Evolutionary conservation across 2,329 filamentous ascomycete species (phyloP).

Genomic region (Trichoderma sp.): DNA sequence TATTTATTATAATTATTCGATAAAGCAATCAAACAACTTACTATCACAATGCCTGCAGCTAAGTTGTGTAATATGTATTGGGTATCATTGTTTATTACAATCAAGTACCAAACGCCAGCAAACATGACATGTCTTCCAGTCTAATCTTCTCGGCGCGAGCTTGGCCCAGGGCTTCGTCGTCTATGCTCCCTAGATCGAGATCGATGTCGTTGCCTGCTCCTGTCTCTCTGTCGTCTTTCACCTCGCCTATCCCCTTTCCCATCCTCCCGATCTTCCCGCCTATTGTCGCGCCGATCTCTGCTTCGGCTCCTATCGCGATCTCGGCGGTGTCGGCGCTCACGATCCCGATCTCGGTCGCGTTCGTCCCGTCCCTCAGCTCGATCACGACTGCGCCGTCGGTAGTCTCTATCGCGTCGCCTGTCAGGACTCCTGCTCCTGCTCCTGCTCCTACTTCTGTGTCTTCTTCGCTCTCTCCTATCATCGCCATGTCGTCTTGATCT

Average conservation of each 20-base stretch:
- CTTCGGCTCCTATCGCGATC: conserved; percentile 20
- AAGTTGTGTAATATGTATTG: too few relatives aligned
- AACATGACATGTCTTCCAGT: background rate
- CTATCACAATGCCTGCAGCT: too few relatives aligned
- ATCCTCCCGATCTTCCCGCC: background rate
- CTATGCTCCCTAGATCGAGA: conserved; percentile 26
- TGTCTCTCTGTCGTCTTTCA: conserved; percentile 13
- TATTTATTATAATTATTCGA: too few relatives aligned
- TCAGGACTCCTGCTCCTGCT: conserved; percentile 34
- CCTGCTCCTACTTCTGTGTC: conserved; percentile 33
- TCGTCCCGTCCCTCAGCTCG: conserved; percentile 19
- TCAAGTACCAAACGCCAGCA: background rate
- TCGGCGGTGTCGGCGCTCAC: conserved; percentile 13
- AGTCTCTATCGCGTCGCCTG: conserved; percentile 22
- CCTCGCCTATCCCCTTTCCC: background rate
- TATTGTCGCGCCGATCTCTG: conserved; percentile 9
- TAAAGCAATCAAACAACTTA: too few relatives aligned
- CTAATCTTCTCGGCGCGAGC: conserved; percentile 12
- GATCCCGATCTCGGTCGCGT: conserved; percentile 3
- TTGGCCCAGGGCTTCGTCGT: conserved; percentile 12
- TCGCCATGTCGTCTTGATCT: conserved; percentile 33
- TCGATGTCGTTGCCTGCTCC: conserved; percentile 21
- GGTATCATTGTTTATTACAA: background rate
- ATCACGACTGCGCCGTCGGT: conserved; percentile 20
- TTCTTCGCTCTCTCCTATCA: conserved; percentile 33